Conservation (phyloP, 2,329 filamentous ascomycete species). For the Fusarium paranaense region DNA sequence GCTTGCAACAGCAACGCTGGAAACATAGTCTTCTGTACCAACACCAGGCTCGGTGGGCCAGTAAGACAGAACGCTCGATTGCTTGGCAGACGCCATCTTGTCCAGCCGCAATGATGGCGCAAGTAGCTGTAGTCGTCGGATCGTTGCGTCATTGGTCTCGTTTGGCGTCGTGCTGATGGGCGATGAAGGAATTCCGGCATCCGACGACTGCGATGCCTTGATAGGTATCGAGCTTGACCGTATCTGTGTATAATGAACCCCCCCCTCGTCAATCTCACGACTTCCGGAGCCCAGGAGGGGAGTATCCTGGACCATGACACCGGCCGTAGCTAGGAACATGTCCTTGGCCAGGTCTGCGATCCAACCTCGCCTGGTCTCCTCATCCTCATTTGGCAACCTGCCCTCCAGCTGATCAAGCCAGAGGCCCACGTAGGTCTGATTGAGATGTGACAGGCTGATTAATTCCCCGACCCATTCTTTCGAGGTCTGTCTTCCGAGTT, state of each 20-base stretch:
- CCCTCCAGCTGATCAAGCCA: constrained; percentile 48
- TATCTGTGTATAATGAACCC: constrained; percentile 8
- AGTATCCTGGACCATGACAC: constrained; percentile 50
- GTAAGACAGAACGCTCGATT: constrained; percentile 49
- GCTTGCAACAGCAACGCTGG: constrained; percentile 51
- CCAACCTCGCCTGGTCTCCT: constrained; percentile 43
- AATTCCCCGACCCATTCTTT: constrained; percentile 41
- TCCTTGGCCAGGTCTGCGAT: constrained; percentile 50
- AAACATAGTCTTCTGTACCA: constrained; percentile 51
- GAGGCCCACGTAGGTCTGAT: constrained; percentile 44
- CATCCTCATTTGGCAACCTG: constrained; percentile 39
- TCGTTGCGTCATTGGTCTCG: constrained; percentile 41
- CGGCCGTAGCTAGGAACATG: constrained; percentile 50
- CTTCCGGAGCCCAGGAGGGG: constrained; percentile 44
- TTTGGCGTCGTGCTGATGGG: constrained; percentile 25
- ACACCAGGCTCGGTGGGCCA: constrained; percentile 55
- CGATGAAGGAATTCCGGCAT: constrained; percentile 36
- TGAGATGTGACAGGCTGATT: constrained; percentile 44
- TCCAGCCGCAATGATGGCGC: constrained; percentile 45
- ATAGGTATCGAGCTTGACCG: constrained; percentile 30
- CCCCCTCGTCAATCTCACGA: constrained; percentile 6
- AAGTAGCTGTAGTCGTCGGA: constrained; percentile 51
- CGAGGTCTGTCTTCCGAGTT: constrained; percentile 42
- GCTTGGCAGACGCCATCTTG: constrained; percentile 42
- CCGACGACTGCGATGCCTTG: constrained; percentile 42